Base-by-base conservation (phyloP, 352 stramenopile species). In the Pythium rhizo-oryzae region DNA sequence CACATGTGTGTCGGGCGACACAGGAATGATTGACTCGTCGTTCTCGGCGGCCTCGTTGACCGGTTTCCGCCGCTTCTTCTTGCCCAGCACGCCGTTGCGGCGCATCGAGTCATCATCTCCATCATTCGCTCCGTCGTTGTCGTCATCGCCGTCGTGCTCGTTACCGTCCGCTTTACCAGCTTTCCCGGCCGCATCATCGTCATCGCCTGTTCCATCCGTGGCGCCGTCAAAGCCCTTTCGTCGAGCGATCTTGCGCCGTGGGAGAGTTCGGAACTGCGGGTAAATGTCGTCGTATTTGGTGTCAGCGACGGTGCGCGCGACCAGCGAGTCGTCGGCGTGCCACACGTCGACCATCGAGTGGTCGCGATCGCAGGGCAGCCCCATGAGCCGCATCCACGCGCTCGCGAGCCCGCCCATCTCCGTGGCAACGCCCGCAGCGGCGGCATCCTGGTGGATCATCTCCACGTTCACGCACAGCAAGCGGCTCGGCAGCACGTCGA, bases 321-420 rank as follows among this genome's bases (percentile, higher is more conserved):
- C 76, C 9, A 94, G 54, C 2, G 59, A 59, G 39, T 89, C 76
- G 19, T 89, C 81, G 3, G 75, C 12, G 62, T 94, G 85, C 85
- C 85, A 94, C 1, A 94, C 85, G 44, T 94, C 85, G 33, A 94
- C 70, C 71, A 94, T 77, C 0, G 82, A 81, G 49, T 89, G 81
- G 50, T 94, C 80, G 2, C 74, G 66, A 1, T 69, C 54, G n/a
- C 74, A 56, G 13, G 85, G 85, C 9, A 94, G 72, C 5, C 81
- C 82, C 18, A 94, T 69, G 43, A 91, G 65, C 13, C 78, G 77
- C 41, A 87, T 78, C 84, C 84, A 94, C 0, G 82, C 81, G 25
- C 67, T 75, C 11, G 77, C 55, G 21, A 71, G 39, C 55, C 84
- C 72, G 3, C 81, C 78, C 25, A 86, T 61, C 54, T 89, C 82